Evolutionary conservation across 805 yeast species (phyloP).

Genomic region (Zygoascus biomembranicola): DNA sequence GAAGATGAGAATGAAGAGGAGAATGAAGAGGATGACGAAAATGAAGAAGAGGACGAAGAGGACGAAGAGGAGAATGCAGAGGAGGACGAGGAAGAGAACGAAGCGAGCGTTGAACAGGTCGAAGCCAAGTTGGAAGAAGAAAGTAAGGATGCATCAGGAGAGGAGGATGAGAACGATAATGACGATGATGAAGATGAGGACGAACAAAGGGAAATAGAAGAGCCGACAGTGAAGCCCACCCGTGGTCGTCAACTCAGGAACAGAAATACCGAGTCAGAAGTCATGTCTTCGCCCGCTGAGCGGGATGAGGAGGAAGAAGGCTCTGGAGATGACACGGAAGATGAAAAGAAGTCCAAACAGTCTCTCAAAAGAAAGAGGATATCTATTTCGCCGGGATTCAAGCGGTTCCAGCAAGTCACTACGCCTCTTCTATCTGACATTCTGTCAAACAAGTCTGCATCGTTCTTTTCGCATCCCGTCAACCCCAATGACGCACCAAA

Average conservation of each 20-base stretch:
- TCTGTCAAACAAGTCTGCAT: constrained; percentile 62
- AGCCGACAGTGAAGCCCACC: neutral
- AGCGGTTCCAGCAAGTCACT: constrained; percentile 55
- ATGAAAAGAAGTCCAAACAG: constrained; percentile 6
- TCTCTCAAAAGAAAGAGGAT: constrained; percentile 12
- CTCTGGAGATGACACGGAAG: constrained; percentile 14
- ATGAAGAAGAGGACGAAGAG: neutral
- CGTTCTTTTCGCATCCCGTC: constrained; percentile 67
- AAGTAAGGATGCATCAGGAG: constrained; percentile 3
- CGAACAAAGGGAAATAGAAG: constrained; percentile 9
- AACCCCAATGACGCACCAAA: constrained; percentile 59
- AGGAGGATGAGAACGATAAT: constrained; percentile 1
- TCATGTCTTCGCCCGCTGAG: neutral
- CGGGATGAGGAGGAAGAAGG: constrained; percentile 11
- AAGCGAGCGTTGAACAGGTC: constrained; percentile 1
- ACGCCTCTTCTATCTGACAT: constrained; percentile 55
- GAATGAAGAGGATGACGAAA: neutral
- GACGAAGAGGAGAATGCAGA: constrained; percentile 3
- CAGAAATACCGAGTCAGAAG: neutral
- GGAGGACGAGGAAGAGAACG: neutral
- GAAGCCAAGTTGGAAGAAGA: neutral
- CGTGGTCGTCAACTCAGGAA: neutral
- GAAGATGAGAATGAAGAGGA: constrained; percentile 1
- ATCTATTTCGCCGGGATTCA: constrained; percentile 26
- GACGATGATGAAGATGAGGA: constrained; percentile 5